phyloP scores from a whole-genome alignment of 2,329 filamentous ascomycete genomes.

The Esteya vermicola region DNA sequence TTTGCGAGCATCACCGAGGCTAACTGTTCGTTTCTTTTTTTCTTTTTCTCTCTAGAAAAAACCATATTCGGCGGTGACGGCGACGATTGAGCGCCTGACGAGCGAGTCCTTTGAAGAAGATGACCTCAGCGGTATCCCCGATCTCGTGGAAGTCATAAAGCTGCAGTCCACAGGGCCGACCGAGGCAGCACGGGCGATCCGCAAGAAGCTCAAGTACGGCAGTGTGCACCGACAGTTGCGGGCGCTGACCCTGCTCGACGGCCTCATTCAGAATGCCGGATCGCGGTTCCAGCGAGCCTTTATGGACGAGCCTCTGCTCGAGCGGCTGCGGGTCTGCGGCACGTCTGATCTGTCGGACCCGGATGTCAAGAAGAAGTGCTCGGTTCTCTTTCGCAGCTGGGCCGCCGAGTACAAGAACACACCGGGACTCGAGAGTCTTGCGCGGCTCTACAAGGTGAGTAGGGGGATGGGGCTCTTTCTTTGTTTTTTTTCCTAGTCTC shows the following conservation, averaged over 20 bases:
- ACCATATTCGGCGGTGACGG: conserved; percentile 86
- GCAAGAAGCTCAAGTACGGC: conserved; percentile 98
- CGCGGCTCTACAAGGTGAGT: conserved; percentile 56
- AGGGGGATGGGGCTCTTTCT: too few species aligned
- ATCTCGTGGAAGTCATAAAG: conserved; percentile 86
- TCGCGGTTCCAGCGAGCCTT: conserved; percentile 75
- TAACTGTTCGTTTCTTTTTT: too few species aligned
- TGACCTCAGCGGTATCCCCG: conserved; percentile 80
- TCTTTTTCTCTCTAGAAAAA: conserved; percentile 42
- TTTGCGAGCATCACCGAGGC: too few species aligned
- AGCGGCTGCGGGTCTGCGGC: conserved; percentile 77
- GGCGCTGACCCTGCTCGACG: conserved; percentile 78
- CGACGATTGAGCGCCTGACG: conserved; percentile 81
- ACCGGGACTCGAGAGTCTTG: conserved; percentile 65
- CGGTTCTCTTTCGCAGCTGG: conserved; percentile 78
- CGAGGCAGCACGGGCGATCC: conserved; percentile 80
- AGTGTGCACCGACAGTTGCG: conserved; percentile 85
- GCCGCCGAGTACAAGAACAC: conserved; percentile 66
- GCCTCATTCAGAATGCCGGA: conserved; percentile 87
- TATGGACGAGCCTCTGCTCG: conserved; percentile 79
- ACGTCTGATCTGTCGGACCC: conserved; percentile 74
- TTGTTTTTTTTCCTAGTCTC: too few species aligned
- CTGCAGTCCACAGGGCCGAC: conserved; percentile 75
- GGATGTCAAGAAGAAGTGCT: conserved; percentile 78
- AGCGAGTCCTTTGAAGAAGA: conserved; percentile 83